Evolutionary conservation across 495 filamentous ascomycete genomes (phyloP), one percentile per base, ranked within the genome.

Genomic region (Aspergillus heteromorphus): DNA sequence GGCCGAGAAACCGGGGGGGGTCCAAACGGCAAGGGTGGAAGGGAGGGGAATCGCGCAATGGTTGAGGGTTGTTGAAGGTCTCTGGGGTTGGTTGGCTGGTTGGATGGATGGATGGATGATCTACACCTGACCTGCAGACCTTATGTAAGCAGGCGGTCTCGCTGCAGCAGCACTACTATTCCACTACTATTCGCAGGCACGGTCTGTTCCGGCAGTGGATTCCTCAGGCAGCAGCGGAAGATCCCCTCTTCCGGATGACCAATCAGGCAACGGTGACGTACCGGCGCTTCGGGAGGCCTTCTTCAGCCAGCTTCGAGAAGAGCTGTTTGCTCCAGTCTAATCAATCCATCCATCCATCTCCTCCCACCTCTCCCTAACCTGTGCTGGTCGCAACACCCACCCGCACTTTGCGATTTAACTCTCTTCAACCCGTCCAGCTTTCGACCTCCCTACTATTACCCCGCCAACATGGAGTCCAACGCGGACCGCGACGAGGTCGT

Each of bases 401-500:
- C 1, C 34, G 34, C 34, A 38, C 6, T n/a, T 38, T 14, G 5
- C n/a, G n/a, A 13, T 38, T 14, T n/a, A 9, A 14, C 5, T 4
- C 10, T 38, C n/a, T n/a, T n/a, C 13, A 38, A 13, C 34, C 10
- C 34, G 34, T 27, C 4, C 34, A 38, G 11, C 34, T 4, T 13
- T 38, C 13, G 13, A 38, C 4, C 34, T 4, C 4, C n/a, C 13
- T 1, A 38, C 4, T 27, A 27, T 38, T 36, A 21, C 30, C 30
- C 50, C 48, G 65, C 27, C 55, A 70, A 55, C 51, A 84, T 84
- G 80, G 77, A 74, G 18, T 81, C 83, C 71, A 71, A 74, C 65
- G 59, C 67, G 29, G 79, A 85, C 60, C 84, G 84, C 53, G 86
- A 92, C 67, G 77, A 79, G 59, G 70, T 88, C 53, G 83, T 93